These are phyloP conservation scores for Dentipellis sp. DNA, from an alignment of 768 basidiomycete species.

Conservation along the genomic window DNA sequence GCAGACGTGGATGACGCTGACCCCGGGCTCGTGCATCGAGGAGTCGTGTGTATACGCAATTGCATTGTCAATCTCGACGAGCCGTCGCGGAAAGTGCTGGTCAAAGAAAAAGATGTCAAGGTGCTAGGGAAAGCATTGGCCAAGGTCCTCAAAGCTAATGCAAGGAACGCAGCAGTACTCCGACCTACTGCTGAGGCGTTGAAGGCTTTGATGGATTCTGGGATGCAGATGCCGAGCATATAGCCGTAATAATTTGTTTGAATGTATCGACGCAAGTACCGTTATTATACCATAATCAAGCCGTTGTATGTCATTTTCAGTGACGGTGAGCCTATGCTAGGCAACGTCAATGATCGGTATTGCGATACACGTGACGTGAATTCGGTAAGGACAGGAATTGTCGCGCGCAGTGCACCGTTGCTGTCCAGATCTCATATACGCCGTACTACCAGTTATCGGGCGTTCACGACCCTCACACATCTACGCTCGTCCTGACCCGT, in stretches of 20 bases:
- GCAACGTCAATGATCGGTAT: background rate
- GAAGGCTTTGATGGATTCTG: conserved; percentile 28
- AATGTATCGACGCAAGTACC: background rate
- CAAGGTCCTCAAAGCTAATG: conserved; percentile 34
- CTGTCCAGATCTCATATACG: background rate
- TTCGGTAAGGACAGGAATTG: background rate
- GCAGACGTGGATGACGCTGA: conserved; percentile 24
- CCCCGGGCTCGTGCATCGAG: conserved; percentile 68
- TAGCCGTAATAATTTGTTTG: background rate
- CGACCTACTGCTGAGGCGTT: conserved; percentile 43
- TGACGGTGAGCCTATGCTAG: background rate
- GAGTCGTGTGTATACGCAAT: conserved; percentile 65
- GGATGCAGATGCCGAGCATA: conserved; percentile 1
- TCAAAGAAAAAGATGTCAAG: conserved; percentile 39
- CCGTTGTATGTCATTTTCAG: background rate
- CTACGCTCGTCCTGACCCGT: background rate
- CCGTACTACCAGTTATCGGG: background rate
- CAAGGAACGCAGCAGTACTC: conserved; percentile 31
- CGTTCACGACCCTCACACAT: background rate
- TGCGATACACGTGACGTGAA: background rate
- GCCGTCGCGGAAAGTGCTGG: conserved; percentile 31
- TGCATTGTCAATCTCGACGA: conserved; percentile 39
- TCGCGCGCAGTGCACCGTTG: background rate
- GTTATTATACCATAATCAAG: background rate
- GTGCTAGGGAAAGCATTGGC: conserved; percentile 48